phyloP scores from a whole-genome alignment of 2,329 filamentous ascomycete genomes.

The Hymenotorrendiella dingleyae region DNA sequence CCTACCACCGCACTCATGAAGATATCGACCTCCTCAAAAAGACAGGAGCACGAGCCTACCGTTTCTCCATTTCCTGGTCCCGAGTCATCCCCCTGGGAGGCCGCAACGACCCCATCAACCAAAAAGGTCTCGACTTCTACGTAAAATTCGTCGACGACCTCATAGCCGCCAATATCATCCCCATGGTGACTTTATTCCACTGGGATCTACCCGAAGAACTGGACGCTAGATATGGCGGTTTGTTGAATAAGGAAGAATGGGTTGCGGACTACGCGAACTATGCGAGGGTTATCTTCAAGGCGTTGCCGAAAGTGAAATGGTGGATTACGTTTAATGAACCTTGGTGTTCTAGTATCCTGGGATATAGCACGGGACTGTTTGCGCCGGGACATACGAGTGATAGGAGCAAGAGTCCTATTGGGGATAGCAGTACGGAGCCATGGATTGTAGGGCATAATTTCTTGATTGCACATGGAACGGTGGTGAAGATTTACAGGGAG shows the following conservation, averaged over 20 bases:
- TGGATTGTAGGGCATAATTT: constrained; percentile 81
- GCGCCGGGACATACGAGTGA: constrained; percentile 80
- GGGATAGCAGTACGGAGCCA: constrained; percentile 70
- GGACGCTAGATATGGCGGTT: constrained; percentile 74
- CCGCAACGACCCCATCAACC: constrained; percentile 74
- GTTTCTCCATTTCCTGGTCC: constrained; percentile 81
- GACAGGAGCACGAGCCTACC: constrained; percentile 68
- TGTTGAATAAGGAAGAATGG: constrained; percentile 77
- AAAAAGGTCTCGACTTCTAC: constrained; percentile 72
- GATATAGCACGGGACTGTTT: constrained; percentile 71
- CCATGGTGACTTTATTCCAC: constrained; percentile 79
- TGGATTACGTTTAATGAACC: constrained; percentile 94
- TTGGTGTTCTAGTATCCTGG: constrained; percentile 76
- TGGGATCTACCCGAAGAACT: constrained; percentile 81
- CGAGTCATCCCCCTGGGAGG: constrained; percentile 83
- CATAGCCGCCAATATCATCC: constrained; percentile 67
- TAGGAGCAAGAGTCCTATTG: constrained; percentile 61
- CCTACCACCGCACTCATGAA: constrained; percentile 71
- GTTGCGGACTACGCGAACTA: constrained; percentile 76
- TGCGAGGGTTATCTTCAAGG: constrained; percentile 68
- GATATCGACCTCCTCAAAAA: constrained; percentile 74
- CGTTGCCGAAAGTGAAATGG: constrained; percentile 70
- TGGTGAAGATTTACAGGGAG: constrained; percentile 75
- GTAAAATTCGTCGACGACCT: constrained; percentile 73
- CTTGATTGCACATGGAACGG: constrained; percentile 71